Base-by-base conservation (phyloP, 2,329 filamentous ascomycete species). In the Xylariales sp. region DNA sequence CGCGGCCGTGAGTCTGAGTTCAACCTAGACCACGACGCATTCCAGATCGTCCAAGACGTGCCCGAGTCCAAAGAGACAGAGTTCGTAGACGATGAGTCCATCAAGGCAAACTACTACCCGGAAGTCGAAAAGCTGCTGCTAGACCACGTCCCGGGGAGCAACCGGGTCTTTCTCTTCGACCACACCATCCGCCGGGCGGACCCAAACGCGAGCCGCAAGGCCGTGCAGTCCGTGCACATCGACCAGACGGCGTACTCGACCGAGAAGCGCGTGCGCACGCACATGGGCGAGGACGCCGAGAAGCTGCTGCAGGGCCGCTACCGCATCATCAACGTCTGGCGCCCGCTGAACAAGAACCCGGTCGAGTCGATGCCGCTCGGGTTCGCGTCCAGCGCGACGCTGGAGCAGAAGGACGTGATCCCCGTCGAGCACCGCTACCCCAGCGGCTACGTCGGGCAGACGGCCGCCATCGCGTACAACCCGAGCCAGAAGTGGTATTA, bases 261-360 rank as follows among this genome's bases (percentile, higher is more conserved):
- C 0, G 85, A 81, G 9, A 84, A 87, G 77, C 91, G 93, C 55
- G 91, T 97, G 2, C 82, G 82, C 14, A 82, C 86, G 1, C 93
- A 94, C 78, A 83, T 93, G 62, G 81, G 67, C 58, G 67, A 78
- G 0, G 85, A 86, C 9, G 81, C 79, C 1, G 85, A 86, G 8
- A 91, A 94, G 69, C 82, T 95, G 0, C 85, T 95, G 0, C 77
- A 84, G 66, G 88, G 86, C 2, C 89, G 93, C 1, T 94, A 93
- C 79, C 87, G 93, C 68, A 93, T 97, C 75, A 88, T 97, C 78
- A 97, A 97, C 73, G 90, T 97, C 55, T 97, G 94, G 94, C 86
- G 92, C 0, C 89, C 90, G 16, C 80, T 88, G 8, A 87, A 85
- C 79, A 78, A 80, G 72, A 81, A 83, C 43, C 87, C 90, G 2